These are phyloP conservation scores for Tetrahymena thermophila DNA, from an alignment of 73 alveolate species.

Conservation along the genomic window DNA sequence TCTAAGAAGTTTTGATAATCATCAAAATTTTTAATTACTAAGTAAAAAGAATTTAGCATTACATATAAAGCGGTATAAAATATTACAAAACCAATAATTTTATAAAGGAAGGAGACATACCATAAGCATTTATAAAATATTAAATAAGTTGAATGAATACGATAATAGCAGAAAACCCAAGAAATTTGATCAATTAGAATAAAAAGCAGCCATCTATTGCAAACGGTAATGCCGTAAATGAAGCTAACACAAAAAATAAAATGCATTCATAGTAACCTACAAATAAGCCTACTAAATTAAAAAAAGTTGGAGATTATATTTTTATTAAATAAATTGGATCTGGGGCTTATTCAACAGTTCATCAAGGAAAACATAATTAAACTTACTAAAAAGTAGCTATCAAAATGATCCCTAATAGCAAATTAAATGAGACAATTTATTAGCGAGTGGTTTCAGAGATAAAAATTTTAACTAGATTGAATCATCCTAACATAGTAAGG, in stretches of 20 bases:
- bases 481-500: conserved; percentile 34
- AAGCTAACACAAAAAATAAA: background rate
- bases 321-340: conserved; percentile 28
- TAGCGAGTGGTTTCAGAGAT: conserved; percentile 19
- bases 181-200: background rate
- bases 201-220: background rate
- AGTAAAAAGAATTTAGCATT: background rate
- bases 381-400: conserved; percentile 33
- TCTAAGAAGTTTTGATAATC: background rate
- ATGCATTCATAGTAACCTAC: background rate
- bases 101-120: background rate
- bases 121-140: background rate
- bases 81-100: background rate
- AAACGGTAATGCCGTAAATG: background rate
- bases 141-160: background rate
- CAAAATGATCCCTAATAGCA: conserved; percentile 35
- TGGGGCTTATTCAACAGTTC: conserved; percentile 34
- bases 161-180: background rate
- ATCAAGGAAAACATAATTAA: conserved; percentile 14
- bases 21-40: background rate
- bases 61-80: background rate
- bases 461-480: conserved; percentile 8
- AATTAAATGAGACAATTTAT: conserved; percentile 1
- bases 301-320: conserved; percentile 38
- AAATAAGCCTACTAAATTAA: conserved; percentile 7